These are phyloP conservation scores for Populus hybrid DNA, from an alignment of 441 rosid genomes.

Conservation along the genomic window DNA sequence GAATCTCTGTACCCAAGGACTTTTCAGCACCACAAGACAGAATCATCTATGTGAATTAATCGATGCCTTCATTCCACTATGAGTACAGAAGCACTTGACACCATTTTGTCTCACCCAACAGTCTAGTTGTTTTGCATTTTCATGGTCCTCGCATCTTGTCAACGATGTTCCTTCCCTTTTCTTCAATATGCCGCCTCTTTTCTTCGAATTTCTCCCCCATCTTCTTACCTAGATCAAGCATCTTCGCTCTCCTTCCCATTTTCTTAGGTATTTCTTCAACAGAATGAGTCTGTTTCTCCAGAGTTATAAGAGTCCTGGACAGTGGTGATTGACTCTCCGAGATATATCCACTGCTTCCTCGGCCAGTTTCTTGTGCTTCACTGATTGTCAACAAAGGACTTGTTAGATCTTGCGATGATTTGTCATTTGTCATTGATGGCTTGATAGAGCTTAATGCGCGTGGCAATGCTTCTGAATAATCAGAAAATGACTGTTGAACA, in stretches of 20 bases:
- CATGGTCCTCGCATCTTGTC: slow-evolving; percentile 85
- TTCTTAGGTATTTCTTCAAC: slow-evolving; percentile 57
- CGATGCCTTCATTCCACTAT: neutral
- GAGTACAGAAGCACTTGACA: neutral
- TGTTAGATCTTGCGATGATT: slow-evolving; percentile 47
- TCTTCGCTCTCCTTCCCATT: slow-evolving; percentile 64
- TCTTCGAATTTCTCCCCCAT: slow-evolving; percentile 92
- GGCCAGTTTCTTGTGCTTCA: slow-evolving; percentile 33
- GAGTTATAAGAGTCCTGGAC: slow-evolving; percentile 23
- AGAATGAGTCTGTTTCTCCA: slow-evolving; percentile 24
- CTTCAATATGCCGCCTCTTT: slow-evolving; percentile 84
- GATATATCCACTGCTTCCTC: slow-evolving; percentile 21
- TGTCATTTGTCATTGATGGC: slow-evolving; percentile 2
- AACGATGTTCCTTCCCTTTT: slow-evolving; percentile 66
- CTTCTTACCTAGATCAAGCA: slow-evolving; percentile 81
- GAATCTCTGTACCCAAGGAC: neutral
- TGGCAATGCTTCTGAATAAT: slow-evolving; percentile 14
- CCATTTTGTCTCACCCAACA: neutral
- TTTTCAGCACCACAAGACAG: neutral
- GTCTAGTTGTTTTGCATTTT: slow-evolving; percentile 2
- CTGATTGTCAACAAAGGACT: slow-evolving; percentile 46
- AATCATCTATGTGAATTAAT: neutral
- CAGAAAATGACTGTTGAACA: slow-evolving; percentile 20
- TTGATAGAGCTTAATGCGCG: slow-evolving; percentile 20
- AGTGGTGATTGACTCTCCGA: slow-evolving; percentile 28